A percentile compares a stretch with the other conserved stretches of the same genome.
These are phyloP conservation scores for Dactylellina haptotyla DNA, from an alignment of 2,329 filamentous ascomycete species.

Conservation along the genomic window DNA sequence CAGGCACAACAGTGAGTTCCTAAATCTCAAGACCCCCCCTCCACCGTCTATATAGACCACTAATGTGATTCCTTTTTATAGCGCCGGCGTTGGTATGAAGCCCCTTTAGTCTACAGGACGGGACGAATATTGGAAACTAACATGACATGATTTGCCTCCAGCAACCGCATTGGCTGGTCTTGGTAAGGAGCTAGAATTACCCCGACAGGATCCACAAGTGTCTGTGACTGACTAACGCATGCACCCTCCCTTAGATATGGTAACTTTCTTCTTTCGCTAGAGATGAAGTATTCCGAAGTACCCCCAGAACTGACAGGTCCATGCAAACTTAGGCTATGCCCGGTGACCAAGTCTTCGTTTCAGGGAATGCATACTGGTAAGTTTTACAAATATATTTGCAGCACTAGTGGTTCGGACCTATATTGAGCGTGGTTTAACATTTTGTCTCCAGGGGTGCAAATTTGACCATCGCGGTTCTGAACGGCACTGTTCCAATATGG, in stretches of 20 bases:
- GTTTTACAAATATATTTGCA: conserved; percentile 31
- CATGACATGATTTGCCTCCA: conserved; percentile 50
- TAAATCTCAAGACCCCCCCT: conserved; percentile 2
- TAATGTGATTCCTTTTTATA: conserved; percentile 55
- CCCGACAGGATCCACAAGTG: conserved; percentile 28
- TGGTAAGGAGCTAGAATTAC: conserved; percentile 30
- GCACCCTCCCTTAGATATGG: conserved; percentile 49
- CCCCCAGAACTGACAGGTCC: conserved; percentile 63
- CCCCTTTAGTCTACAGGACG: conserved; percentile 25
- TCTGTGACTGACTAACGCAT: conserved; percentile 34
- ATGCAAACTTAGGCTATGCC: conserved; percentile 64
- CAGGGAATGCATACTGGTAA: conserved; percentile 40
- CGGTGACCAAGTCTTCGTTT: conserved; percentile 46
- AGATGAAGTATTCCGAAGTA: background rate
- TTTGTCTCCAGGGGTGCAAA: conserved; percentile 57
- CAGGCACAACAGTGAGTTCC: conserved; percentile 47
- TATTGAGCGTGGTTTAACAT: conserved; percentile 19
- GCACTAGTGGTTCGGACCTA: background rate
- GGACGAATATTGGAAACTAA: conserved; percentile 29
- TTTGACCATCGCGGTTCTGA: conserved; percentile 67
- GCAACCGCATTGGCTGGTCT: conserved; percentile 51
- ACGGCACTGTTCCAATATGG: conserved; percentile 63
- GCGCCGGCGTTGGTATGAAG: conserved; percentile 51
- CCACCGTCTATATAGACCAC: conserved; percentile 57
- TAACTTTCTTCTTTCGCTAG: conserved; percentile 33